Evolutionary conservation across 441 rosid genomes (phyloP).

Genomic region (Isatis lusitanica): DNA sequence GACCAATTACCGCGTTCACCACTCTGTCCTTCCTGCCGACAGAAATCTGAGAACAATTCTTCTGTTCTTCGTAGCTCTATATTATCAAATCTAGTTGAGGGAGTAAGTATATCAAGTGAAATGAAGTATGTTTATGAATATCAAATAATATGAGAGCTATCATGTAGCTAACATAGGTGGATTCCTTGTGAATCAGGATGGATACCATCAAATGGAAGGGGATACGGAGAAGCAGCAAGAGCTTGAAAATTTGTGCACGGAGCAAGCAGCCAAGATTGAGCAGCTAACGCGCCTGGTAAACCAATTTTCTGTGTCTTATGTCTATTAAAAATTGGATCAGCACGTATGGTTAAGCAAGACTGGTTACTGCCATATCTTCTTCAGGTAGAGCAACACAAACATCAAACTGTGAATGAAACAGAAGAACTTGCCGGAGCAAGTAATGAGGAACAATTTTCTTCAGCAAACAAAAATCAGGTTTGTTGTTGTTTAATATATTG

Average conservation of each 20-base stretch:
- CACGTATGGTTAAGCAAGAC: conserved; percentile 18
- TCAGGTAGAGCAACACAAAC: conserved; percentile 69
- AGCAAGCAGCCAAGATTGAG: conserved; percentile 86
- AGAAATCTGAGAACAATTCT: conserved; percentile 40
- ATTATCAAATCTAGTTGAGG: conserved; percentile 44
- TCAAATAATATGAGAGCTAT: not conserved
- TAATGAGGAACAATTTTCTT: conserved; percentile 19
- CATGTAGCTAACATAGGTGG: conserved; percentile 9
- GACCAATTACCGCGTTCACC: conserved; percentile 38
- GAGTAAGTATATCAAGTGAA: conserved; percentile 31
- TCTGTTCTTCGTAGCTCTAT: conserved; percentile 47
- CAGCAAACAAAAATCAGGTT: conserved; percentile 43
- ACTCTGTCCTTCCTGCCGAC: conserved; percentile 71
- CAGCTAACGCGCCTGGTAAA: conserved; percentile 61
- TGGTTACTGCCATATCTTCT: conserved; percentile 30
- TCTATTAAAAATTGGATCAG: not conserved
- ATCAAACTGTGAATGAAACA: conserved; percentile 40
- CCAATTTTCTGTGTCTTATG: conserved; percentile 25
- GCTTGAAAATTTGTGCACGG: conserved; percentile 67
- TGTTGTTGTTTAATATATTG: conserved; percentile 10
- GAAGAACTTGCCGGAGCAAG: conserved; percentile 35
- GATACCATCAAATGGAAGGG: conserved; percentile 32
- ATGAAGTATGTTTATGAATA: conserved; percentile 22
- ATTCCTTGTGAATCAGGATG: conserved; percentile 43
- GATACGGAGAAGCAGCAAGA: conserved; percentile 49